Base-by-base conservation (phyloP, 2,329 filamentous ascomycete species). In the Colletotrichum falcatum region DNA sequence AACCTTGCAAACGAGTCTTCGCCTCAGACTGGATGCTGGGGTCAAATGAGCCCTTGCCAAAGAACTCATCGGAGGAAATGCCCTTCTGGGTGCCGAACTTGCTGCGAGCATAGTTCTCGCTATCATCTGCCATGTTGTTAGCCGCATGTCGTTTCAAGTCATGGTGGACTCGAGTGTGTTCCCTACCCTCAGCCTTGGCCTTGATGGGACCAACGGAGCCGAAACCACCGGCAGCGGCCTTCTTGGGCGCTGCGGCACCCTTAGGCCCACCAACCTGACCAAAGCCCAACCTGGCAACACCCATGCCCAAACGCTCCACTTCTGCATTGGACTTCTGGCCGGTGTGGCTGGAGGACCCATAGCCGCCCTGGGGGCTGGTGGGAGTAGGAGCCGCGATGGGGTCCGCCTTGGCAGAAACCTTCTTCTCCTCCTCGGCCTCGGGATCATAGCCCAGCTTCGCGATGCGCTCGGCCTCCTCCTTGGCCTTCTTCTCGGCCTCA, bases 31-130 rank as follows among this genome's bases (percentile, higher is more conserved):
- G 92, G 11, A 92, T 89, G 65, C 86, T 87, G 46, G 95, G 90
- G 79, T 99, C 95, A 81, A 91, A 98, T 65, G 88, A 84, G 63
- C 94, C 94, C 80, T 96, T 95, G 77, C 95, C 94, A 79, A 99
- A 99, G 87, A 97, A 99, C 80, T 99, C 96, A 80, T 99, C 96
- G 0, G 95, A 98, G 0, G 94, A 98, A 75, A 99, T 99, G 75
- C 93, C 93, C 86, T 98, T 98, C 81, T 99, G 96, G 53, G 82
- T 83, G 71, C 95, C 95, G 77, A 99, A 99, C 81, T 97, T 97
- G 78, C 89, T 85, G 76, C 93, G 92, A 7, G 95, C 94, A 78
- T 94, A 97, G 77, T 89, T 90, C 77, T 98, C 90, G 65, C 92
- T 91, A 68, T 98, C 94, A 73, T 89, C 90, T 90, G 70, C 30